These are phyloP conservation scores for Hymenochaete sp. DNA, from an alignment of 1,284 basidiomycete species.

Conservation along the genomic window DNA sequence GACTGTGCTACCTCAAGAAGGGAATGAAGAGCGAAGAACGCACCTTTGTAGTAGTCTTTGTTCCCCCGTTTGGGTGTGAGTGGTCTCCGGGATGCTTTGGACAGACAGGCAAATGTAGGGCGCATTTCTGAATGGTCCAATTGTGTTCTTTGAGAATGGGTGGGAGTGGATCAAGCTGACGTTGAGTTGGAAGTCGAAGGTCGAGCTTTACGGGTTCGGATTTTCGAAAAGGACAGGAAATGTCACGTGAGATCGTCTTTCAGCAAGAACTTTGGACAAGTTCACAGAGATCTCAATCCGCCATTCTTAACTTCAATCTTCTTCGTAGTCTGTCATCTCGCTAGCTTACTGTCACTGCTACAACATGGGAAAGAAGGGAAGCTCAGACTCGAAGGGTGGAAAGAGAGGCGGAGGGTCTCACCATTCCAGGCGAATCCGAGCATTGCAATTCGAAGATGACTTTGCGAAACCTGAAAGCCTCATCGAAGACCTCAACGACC, in stretches of 20 bases:
- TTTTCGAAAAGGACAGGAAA: too few species aligned
- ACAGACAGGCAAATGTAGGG: slow-evolving; percentile 54
- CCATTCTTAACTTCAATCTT: too few species aligned
- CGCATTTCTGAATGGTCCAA: too few species aligned
- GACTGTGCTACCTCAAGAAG: background rate
- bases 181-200: too few species aligned
- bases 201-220: too few species aligned
- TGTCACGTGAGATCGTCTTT: too few species aligned
- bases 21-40: slow-evolving; percentile 16
- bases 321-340: too few species aligned
- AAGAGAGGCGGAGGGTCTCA: slow-evolving; percentile 14
- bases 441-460: slow-evolving; percentile 20
- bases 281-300: too few species aligned
- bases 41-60: slow-evolving; percentile 92
- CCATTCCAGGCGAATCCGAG: slow-evolving; percentile 22
- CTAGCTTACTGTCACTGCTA: background rate
- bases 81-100: slow-evolving; percentile 73
- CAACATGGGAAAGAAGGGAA: slow-evolving; percentile 38
- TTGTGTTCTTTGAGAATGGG: too few species aligned
- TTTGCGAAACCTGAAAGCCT: slow-evolving; percentile 41
- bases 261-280: too few species aligned
- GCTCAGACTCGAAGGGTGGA: slow-evolving; percentile 22
- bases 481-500: slow-evolving; percentile 33
- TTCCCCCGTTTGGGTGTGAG: slow-evolving; percentile 80
- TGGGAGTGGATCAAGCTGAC: too few species aligned